A percentile compares a stretch with the other conserved stretches of the same genome.
These are phyloP conservation scores for Sporisorium graminicola DNA, from an alignment of 1,284 basidiomycete species.

Conservation along the genomic window DNA sequence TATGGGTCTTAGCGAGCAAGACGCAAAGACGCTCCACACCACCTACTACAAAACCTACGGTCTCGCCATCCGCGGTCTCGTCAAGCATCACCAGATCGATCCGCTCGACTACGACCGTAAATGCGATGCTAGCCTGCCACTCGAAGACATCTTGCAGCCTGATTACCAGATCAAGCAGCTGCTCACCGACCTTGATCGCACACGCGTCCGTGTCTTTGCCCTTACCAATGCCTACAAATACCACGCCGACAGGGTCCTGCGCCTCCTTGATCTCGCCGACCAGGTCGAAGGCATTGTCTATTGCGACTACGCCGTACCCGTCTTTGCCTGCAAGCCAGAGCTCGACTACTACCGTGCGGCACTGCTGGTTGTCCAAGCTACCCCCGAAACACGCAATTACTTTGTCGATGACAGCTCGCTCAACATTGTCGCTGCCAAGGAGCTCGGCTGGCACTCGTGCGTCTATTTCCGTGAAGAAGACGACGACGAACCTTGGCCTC, in stretches of 20 bases:
- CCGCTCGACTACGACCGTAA: slow-evolving; percentile 86
- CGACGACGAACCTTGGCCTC: slow-evolving; percentile 30
- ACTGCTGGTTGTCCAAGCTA: slow-evolving; percentile 42
- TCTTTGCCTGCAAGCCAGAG: slow-evolving; percentile 88
- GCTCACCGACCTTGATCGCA: slow-evolving; percentile 82
- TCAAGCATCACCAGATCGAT: slow-evolving; percentile 83
- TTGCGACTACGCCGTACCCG: slow-evolving; percentile 79
- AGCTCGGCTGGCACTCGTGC: slow-evolving; percentile 65
- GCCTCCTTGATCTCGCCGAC: slow-evolving; percentile 80
- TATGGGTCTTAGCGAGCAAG: slow-evolving; percentile 78
- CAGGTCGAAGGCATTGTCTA: slow-evolving; percentile 83
- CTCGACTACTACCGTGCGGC: slow-evolving; percentile 62
- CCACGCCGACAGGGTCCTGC: slow-evolving; percentile 85
- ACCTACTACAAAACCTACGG: slow-evolving; percentile 83
- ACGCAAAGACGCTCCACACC: slow-evolving; percentile 80
- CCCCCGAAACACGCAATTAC: slow-evolving; percentile 39
- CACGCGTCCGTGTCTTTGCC: slow-evolving; percentile 75
- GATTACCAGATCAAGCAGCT: slow-evolving; percentile 77
- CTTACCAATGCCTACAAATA: slow-evolving; percentile 71
- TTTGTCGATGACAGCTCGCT: slow-evolving; percentile 68
- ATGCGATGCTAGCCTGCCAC: slow-evolving; percentile 84
- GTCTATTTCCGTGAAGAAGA: slow-evolving; percentile 60
- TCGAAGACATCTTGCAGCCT: slow-evolving; percentile 83
- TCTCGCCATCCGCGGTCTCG: slow-evolving; percentile 84
- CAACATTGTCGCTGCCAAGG: slow-evolving; percentile 60